Evolutionary conservation across 2,329 filamentous ascomycete genomes (phyloP), one percentile per base, ranked within the genome.

Genomic region (Cladosporium velox): DNA sequence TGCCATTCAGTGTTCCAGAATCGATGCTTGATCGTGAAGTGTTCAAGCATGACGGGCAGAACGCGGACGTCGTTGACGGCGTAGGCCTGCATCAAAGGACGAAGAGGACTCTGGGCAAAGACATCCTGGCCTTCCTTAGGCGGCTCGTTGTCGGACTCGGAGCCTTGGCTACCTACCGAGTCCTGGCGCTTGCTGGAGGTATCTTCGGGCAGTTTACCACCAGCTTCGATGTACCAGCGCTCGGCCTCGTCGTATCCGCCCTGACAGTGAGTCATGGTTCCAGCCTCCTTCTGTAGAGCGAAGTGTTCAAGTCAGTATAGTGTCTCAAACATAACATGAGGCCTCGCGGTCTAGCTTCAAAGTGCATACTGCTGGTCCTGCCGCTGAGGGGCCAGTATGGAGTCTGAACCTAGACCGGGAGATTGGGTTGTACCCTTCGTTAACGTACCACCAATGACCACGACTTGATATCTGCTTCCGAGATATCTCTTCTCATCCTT

Each of bases 61-160:
- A 77, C 73, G 8, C 71, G 58, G 1, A 86, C 79, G 68, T 85
- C 82, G 26, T 80, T 75, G 4, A 76, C 73, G 67, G 83, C 85
- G 72, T 86, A 86, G 0, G 67, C 10, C 18, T 72, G 59, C 3
- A 85, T 77, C 0, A 77, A 77, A 2, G 68, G 15, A 0, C 66
- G 52, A 3, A 85, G 65, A 0, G 84, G 84, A 0, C 83, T 76
- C 41, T 74, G 61, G 65, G n/a, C 47, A 15, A 24, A 52, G 24
- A 44, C 15, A 11, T 57, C 30, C 34, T 63, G 38, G 21, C 8
- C 18, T 28, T 52, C 7, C 0, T n/a, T 34, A 12, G 24, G 18
- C 11, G 14, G 24, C 4, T 47, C 35, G 2, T 26, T 61, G 26
- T 49, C 26, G 6, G 30, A n/a, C 6, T 2, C 24, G 15, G 47